Conservation (phyloP, 176 grass and related monocot species). For the Raddia guianensis region DNA sequence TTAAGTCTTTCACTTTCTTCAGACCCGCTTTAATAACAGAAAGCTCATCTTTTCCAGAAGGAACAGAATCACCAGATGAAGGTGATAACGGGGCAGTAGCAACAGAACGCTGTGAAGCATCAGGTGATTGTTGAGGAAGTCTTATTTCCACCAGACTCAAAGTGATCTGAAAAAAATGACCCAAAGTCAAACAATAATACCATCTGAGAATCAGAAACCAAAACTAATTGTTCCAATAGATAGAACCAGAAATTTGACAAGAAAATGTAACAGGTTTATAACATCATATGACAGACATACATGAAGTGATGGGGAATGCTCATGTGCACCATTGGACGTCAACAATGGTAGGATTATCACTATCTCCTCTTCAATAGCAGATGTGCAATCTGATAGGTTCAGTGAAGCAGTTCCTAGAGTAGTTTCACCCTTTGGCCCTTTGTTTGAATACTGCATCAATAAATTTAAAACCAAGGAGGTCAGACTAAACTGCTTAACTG, state of each 20-base stretch:
- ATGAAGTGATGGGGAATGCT: slow-evolving; percentile 64
- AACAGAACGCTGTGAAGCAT: slow-evolving; percentile 49
- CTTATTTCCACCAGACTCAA: slow-evolving; percentile 55
- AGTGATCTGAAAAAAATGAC: slow-evolving; percentile 55
- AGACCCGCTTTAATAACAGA: slow-evolving; percentile 84
- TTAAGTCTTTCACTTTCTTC: slow-evolving; percentile 86
- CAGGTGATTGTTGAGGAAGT: slow-evolving; percentile 48
- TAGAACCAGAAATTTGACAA: slow-evolving; percentile 15
- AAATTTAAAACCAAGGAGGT: slow-evolving; percentile 19
- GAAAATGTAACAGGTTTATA: slow-evolving; percentile 29
- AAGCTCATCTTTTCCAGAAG: slow-evolving; percentile 72
- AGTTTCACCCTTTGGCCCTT: slow-evolving; percentile 73
- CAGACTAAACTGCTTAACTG: slow-evolving; percentile 35
- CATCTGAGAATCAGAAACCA: slow-evolving; percentile 39
- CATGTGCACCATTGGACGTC: slow-evolving; percentile 45
- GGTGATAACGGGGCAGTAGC: slow-evolving; percentile 49
- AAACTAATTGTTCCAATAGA: slow-evolving; percentile 25
- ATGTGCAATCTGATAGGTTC: slow-evolving; percentile 73
- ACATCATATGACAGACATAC: slow-evolving; percentile 52
- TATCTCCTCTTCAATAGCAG: slow-evolving; percentile 60
- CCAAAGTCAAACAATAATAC: slow-evolving; percentile 30
- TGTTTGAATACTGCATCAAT: slow-evolving; percentile 49
- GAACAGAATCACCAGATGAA: slow-evolving; percentile 60
- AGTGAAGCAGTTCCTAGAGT: slow-evolving; percentile 68
- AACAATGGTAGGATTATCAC: slow-evolving; percentile 73